Percentiles rank a stretch among this genome's conserved stretches.
These are phyloP conservation scores for Hypoxylon sp. DNA, from an alignment of 2,329 filamentous ascomycete genomes.

Conservation along the genomic window DNA sequence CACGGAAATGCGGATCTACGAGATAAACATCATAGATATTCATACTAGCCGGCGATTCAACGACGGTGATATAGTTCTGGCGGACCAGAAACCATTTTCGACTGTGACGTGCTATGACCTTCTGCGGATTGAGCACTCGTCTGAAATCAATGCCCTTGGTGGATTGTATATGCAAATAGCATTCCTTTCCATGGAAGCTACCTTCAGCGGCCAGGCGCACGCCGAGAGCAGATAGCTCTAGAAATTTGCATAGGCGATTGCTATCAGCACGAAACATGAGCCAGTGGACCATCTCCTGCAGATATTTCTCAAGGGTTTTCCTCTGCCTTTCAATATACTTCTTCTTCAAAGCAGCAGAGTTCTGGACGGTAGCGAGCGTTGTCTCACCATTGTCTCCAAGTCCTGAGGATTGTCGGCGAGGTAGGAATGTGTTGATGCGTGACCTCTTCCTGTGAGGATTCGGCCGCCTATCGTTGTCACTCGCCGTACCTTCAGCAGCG, in stretches of 20 bases:
- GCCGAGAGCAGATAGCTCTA: conserved; percentile 93
- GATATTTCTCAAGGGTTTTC: conserved; percentile 87
- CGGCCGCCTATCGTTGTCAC: conserved; percentile 73
- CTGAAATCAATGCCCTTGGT: conserved; percentile 90
- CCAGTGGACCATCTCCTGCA: conserved; percentile 95
- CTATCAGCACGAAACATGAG: conserved; percentile 97
- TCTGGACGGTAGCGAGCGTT: conserved; percentile 59
- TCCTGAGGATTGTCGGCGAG: conserved; percentile 68
- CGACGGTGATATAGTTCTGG: conserved; percentile 96
- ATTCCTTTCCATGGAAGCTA: conserved; percentile 98
- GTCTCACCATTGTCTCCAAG: conserved; percentile 64
- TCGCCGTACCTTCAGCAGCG: conserved; percentile 75
- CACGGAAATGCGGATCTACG: conserved; percentile 89
- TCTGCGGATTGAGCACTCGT: conserved; percentile 81
- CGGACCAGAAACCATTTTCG: conserved; percentile 99
- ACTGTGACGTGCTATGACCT: conserved; percentile 85
- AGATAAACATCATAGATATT: conserved; percentile 98
- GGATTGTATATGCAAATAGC: conserved; percentile 91
- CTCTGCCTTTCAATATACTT: conserved; percentile 87
- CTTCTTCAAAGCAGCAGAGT: conserved; percentile 68
- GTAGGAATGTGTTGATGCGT: conserved; percentile 68
- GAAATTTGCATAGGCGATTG: conserved; percentile 94
- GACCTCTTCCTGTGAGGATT: conserved; percentile 63
- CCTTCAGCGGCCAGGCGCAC: conserved; percentile 95
- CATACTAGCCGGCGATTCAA: conserved; percentile 99